A percentile compares a stretch with the other conserved stretches of the same genome.
Conservation (phyloP, 2,329 filamentous ascomycete genomes). For the Colletotrichum plurivorum region DNA sequence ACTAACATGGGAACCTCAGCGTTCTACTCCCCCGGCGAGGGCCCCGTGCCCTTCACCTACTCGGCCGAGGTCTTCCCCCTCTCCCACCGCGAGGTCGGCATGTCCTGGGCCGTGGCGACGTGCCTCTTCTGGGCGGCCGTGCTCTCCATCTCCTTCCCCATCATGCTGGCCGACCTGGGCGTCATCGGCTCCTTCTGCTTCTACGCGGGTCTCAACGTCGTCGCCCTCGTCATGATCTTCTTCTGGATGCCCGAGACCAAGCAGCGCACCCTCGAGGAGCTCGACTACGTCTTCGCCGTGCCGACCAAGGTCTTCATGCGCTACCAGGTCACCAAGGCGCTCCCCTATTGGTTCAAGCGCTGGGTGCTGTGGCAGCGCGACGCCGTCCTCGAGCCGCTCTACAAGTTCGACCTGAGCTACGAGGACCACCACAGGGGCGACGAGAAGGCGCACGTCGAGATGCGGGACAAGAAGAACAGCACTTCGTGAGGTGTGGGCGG, state of each 20-base stretch:
- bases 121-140: conserved; percentile 69
- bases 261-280: conserved; percentile 65
- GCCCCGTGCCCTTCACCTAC: conserved; percentile 74
- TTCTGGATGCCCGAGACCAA: conserved; percentile 73
- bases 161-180: conserved; percentile 56
- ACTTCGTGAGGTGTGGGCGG: background rate
- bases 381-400: conserved; percentile 58
- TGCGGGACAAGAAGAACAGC: conserved; percentile 50
- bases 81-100: conserved; percentile 74
- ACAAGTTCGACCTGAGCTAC: conserved; percentile 54
- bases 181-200: conserved; percentile 60
- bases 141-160: conserved; percentile 66
- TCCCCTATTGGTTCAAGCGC: conserved; percentile 52
- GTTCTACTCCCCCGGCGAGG: conserved; percentile 74
- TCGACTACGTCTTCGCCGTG: conserved; percentile 55
- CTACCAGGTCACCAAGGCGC: conserved; percentile 50
- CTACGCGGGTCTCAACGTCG: conserved; percentile 69
- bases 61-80: conserved; percentile 75
- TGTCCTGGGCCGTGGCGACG: conserved; percentile 74
- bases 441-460: conserved; percentile 55
- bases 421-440: conserved; percentile 50
- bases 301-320: conserved; percentile 48
- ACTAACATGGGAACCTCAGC: conserved; percentile 42
- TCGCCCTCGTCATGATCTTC: conserved; percentile 70
- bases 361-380: conserved; percentile 47